Conservation (phyloP, 176 grass and related monocot species). For the Lolium perenne region DNA sequence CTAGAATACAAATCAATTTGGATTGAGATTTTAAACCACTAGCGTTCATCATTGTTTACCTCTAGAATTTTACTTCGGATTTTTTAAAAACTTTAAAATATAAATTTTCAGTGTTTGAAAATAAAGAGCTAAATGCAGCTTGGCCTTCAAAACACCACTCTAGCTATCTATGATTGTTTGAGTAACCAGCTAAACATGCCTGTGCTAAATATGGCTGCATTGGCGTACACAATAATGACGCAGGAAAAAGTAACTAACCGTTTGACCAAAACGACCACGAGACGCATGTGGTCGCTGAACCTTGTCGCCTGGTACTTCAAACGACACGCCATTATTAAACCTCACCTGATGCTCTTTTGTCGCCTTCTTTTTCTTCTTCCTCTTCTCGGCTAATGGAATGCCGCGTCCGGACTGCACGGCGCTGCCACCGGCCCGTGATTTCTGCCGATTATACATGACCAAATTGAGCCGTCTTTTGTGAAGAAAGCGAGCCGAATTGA, state of each 20-base stretch:
- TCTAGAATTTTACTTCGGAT: too few species aligned
- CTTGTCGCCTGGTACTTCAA: not conserved
- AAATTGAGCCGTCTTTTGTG: not conserved
- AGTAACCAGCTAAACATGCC: not conserved
- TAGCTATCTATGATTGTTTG: too few species aligned
- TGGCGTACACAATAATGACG: not conserved
- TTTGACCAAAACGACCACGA: slow-evolving; percentile 8
- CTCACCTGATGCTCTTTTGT: not conserved
- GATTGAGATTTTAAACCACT: too few species aligned
- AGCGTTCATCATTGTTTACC: too few species aligned
- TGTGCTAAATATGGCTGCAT: not conserved
- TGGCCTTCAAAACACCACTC: too few species aligned
- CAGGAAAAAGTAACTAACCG: not conserved
- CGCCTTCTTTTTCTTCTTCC: not conserved
- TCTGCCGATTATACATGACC: not conserved
- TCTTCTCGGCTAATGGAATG: not conserved
- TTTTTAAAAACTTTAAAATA: too few species aligned
- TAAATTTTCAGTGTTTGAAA: too few species aligned
- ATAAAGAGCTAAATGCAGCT: too few species aligned
- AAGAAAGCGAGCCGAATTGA: not conserved
- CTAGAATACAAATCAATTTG: too few species aligned
- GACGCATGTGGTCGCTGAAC: slow-evolving; percentile 33
- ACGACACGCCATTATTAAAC: not conserved
- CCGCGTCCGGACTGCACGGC: not conserved
- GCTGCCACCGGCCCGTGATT: not conserved